Base-by-base conservation (phyloP, 495 filamentous ascomycete genomes). In the Penicillium subrubescens region DNA sequence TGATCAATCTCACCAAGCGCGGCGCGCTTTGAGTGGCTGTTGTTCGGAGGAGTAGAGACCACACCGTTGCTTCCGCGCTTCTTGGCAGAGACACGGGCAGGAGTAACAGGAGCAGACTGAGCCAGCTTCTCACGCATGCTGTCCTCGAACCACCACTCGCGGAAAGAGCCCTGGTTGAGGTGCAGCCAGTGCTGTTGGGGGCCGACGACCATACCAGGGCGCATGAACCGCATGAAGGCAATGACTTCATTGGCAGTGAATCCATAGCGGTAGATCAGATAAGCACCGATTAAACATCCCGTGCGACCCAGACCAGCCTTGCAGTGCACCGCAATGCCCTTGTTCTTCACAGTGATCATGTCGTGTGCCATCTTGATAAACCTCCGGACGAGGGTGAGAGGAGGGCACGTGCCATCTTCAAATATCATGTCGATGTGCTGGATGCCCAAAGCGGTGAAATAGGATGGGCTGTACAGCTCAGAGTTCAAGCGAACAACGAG, bases 151-250 rank as follows among this genome's bases (percentile, higher is more conserved):
- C 93, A 99, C 95, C 95, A 99, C 71, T 98, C 92, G 14, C 95
- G 89, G 87, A 99, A 99, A 23, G 89, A 86, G 14, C 90, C 90
- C 79, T 99, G 95, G 81, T 99, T 97, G 60, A 98, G 88, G 73
- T 98, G 95, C 19, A 99, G 84, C 95, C 95, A 99, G 75, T 99
- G 95, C 76, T 99, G 95, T 71, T 99, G 95, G n/a, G 95, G 95
- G 1, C 95, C 95, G 35, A 99, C 95, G 2, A 99, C 95, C 95
- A 99, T 99, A 23, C 95, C 95, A 0, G 95, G 95, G 37, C 95
- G 88, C 95, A 98, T 99, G 79, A 99, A 99, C 63, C 95, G 88
- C 95, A 99, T 98, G 78, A 92, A 99, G 6, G 95, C 91, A 77
- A 99, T 99, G 68, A 97, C 86, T 76, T 99, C 95, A 73, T 97